A percentile compares a stretch with the other conserved stretches of the same genome.
Evolutionary conservation across 768 basidiomycete species (phyloP).

Genomic region (Russula olivacea): DNA sequence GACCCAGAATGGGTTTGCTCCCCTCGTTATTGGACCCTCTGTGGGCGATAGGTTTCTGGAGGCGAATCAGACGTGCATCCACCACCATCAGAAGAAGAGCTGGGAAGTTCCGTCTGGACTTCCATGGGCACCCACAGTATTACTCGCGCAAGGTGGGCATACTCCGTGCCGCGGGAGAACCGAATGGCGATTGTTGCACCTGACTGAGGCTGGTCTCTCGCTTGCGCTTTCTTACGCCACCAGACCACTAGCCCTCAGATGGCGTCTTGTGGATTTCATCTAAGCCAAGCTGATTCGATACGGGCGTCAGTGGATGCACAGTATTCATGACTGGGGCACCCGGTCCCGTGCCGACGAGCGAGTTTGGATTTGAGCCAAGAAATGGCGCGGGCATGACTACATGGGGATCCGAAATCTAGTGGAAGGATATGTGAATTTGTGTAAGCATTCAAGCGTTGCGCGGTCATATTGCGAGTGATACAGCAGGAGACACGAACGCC

Average conservation of each 20-base stretch:
- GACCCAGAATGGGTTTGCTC: background rate
- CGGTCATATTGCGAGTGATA: background rate
- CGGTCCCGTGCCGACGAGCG: no score
- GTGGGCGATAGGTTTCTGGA: background rate
- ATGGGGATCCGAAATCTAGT: slow-evolving; percentile 9
- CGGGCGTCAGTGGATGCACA: no score
- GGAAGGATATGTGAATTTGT: background rate
- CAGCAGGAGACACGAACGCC: slow-evolving; percentile 7
- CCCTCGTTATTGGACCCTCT: background rate
- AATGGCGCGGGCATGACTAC: background rate
- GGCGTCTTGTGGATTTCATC: background rate
- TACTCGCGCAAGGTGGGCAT: background rate
- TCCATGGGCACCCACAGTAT: background rate
- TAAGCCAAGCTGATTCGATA: slow-evolving; percentile 1
- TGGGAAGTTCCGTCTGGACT: slow-evolving; percentile 8
- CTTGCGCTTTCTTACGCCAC: slow-evolving; percentile 13
- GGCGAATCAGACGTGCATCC: slow-evolving; percentile 12
- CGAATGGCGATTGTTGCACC: background rate
- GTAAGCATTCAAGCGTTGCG: slow-evolving; percentile 6
- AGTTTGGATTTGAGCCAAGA: no score
- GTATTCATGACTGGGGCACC: no score
- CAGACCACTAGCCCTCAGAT: background rate
- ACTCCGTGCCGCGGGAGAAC: background rate
- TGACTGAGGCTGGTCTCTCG: slow-evolving; percentile 5
- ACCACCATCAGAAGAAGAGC: background rate